These are phyloP conservation scores for Cyclocybe cylindracea DNA, from an alignment of 768 basidiomycete species.

Conservation along the genomic window DNA sequence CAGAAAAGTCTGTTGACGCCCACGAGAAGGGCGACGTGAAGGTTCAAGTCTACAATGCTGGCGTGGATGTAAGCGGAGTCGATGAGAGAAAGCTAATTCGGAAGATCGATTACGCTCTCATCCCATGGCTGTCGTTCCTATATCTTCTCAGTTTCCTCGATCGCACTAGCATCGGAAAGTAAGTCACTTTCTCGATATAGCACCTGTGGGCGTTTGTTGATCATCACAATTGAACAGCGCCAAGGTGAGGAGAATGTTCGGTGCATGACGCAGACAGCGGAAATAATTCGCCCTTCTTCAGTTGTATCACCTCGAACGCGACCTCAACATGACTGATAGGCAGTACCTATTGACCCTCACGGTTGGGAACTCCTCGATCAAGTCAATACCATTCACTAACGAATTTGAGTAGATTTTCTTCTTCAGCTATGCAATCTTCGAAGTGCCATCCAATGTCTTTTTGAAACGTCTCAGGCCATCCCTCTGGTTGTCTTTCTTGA, in stretches of 20 bases:
- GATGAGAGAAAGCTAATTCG: constrained; percentile 4
- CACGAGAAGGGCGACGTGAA: background rate
- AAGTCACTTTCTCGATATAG: constrained; percentile 10
- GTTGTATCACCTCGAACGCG: constrained; percentile 63
- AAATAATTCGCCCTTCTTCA: constrained; percentile 19
- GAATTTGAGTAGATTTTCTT: constrained; percentile 37
- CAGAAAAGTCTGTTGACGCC: background rate
- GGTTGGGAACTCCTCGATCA: constrained; percentile 22
- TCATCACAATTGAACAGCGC: constrained; percentile 30
- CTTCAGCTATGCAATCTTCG: constrained; percentile 69
- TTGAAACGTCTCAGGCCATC: constrained; percentile 73
- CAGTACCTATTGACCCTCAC: constrained; percentile 69
- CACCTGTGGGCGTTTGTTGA: background rate
- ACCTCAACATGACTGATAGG: constrained; percentile 59
- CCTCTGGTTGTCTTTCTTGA: constrained; percentile 71
- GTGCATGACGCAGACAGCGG: background rate
- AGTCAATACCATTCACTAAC: background rate
- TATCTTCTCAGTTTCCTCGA: constrained; percentile 71
- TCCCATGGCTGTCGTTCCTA: constrained; percentile 72
- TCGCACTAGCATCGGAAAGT: constrained; percentile 52
- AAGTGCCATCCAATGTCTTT: constrained; percentile 74
- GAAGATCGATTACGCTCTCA: constrained; percentile 33
- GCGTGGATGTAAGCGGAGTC: background rate
- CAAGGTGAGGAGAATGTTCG: constrained; percentile 29
- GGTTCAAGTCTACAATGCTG: too few relatives aligned